phyloP scores from a whole-genome alignment of 768 basidiomycete genomes.

The Sarcodon aspratus region DNA sequence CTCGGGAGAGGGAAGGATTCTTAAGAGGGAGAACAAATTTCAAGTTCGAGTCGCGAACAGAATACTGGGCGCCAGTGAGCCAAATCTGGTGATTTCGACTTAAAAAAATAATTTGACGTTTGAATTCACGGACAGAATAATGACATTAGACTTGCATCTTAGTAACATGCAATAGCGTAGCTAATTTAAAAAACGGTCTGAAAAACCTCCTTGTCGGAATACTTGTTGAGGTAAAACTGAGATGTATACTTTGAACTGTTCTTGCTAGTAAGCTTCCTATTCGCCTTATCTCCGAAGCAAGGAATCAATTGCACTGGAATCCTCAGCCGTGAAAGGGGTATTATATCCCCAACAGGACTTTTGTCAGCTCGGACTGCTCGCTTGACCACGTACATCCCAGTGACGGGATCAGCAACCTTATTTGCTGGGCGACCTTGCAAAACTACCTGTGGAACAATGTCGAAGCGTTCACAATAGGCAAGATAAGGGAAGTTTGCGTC shows the following conservation, averaged over 20 bases:
- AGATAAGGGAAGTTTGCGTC: neutral
- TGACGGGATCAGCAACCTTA: neutral
- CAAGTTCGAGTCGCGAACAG: too few relatives aligned
- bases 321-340: constrained; percentile 1
- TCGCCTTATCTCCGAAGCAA: constrained; percentile 14
- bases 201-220: constrained; percentile 20
- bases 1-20: too few relatives aligned
- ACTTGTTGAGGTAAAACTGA: constrained; percentile 21
- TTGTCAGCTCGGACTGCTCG: neutral
- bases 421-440: too few relatives aligned
- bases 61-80: too few relatives aligned
- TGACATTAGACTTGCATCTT: too few relatives aligned
- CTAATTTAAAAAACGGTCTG: too few relatives aligned
- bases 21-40: too few relatives aligned
- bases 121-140: too few relatives aligned
- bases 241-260: constrained; percentile 13
- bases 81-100: too few relatives aligned
- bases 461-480: neutral
- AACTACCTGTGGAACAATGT: neutral
- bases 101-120: too few relatives aligned
- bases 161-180: too few relatives aligned
- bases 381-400: neutral
- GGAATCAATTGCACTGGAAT: constrained; percentile 17
- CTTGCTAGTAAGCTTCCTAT: constrained; percentile 10
- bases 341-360: neutral